Evolutionary conservation across 2,329 filamentous ascomycete genomes (phyloP).

Genomic region (Sphaerulina vaccinii): DNA sequence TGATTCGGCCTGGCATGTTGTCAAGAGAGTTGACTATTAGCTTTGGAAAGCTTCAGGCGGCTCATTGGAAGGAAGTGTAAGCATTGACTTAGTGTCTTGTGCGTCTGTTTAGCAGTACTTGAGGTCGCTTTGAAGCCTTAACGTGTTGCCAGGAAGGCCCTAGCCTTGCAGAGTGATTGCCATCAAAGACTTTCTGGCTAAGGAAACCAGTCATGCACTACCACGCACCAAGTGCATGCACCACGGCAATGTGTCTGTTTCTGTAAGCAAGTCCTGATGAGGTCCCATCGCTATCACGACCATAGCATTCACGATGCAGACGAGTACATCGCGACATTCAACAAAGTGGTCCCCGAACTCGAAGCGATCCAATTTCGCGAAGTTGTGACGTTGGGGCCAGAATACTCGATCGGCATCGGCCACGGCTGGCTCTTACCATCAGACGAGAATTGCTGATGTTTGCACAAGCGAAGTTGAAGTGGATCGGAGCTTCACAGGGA

Average conservation of each 20-base stretch:
- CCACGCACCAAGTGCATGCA: not conserved
- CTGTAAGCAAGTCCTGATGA: not conserved
- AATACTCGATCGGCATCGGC: too few species aligned
- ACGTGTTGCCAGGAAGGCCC: not conserved
- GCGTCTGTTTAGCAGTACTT: too few species aligned
- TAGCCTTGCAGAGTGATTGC: not conserved
- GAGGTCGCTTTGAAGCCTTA: too few species aligned
- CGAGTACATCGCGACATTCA: too few species aligned
- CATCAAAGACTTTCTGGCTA: not conserved
- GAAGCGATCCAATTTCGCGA: too few species aligned
- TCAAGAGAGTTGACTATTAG: not conserved
- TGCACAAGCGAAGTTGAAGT: too few species aligned
- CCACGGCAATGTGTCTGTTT: not conserved
- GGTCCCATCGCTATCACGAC: not conserved
- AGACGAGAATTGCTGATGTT: too few species aligned
- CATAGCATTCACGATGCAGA: not conserved
- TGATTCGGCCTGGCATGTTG: not conserved
- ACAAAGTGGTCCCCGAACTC: too few species aligned
- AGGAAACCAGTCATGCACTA: not conserved
- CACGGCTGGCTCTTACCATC: too few species aligned
- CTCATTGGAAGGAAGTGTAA: not conserved
- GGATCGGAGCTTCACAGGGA: too few species aligned
- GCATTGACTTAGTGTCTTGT: not conserved
- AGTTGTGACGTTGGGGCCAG: too few species aligned
- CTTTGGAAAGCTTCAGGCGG: not conserved